Evolutionary conservation across 1,139 yeast species (phyloP).

Genomic region (Wickerhamomyces sp.): DNA sequence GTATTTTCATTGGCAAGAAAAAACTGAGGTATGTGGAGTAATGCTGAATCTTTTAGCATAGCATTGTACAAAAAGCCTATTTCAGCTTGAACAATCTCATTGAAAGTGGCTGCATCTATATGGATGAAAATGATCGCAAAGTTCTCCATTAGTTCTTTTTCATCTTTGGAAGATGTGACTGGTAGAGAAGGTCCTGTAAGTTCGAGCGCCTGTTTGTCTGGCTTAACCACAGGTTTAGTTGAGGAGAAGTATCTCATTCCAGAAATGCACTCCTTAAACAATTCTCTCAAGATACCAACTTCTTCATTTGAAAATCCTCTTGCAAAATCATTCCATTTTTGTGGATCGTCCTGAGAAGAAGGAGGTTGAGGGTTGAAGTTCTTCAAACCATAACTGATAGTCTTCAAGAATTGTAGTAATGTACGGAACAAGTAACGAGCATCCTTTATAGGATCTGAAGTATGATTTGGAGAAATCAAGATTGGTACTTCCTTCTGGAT

Average conservation of each 20-base stretch:
- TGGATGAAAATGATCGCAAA: conserved; percentile 92
- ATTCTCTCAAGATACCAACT: conserved; percentile 64
- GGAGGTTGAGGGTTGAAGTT: conserved; percentile 87
- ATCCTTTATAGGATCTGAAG: conserved; percentile 74
- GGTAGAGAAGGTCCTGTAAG: conserved; percentile 79
- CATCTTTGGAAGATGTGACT: conserved; percentile 85
- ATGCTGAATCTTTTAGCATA: conserved; percentile 79
- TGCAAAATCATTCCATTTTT: conserved; percentile 85
- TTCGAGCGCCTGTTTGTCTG: conserved; percentile 46
- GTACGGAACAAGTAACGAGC: conserved; percentile 87
- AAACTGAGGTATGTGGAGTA: conserved; percentile 89
- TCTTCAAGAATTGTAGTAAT: conserved; percentile 82
- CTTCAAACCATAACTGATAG: conserved; percentile 85
- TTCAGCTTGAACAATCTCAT: conserved; percentile 84
- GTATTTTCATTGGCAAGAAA: conserved; percentile 92
- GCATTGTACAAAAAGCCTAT: conserved; percentile 73
- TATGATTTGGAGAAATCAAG: conserved; percentile 34
- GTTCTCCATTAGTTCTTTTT: conserved; percentile 92
- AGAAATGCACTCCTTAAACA: conserved; percentile 80
- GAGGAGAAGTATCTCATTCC: conserved; percentile 75
- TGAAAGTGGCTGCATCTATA: conserved; percentile 92
- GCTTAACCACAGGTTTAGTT: conserved; percentile 34
- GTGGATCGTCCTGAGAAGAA: conserved; percentile 56
- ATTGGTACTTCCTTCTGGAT: conserved; percentile 46
- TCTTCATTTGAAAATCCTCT: conserved; percentile 82